Evolutionary conservation across 148 eudicot genomes (phyloP).

Genomic region (Silene latifolia): DNA sequence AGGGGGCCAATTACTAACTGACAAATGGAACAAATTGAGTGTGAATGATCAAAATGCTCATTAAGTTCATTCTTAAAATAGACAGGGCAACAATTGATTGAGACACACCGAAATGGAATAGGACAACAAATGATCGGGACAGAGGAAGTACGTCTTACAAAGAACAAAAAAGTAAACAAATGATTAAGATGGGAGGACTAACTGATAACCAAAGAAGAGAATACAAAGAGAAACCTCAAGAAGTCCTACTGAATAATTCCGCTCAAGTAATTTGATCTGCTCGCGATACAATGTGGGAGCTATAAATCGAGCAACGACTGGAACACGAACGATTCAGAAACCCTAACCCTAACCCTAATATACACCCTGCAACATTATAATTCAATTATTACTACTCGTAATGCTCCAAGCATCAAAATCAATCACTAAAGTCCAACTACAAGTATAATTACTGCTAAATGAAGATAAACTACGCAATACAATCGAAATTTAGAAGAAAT

Average conservation of each 20-base stretch:
- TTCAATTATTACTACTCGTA: neutral
- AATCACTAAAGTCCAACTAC: slow-evolving; percentile 6
- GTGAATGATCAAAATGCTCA: too few species aligned
- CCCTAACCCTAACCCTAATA: slow-evolving; percentile 19
- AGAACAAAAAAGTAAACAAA: too few species aligned
- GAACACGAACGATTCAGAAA: slow-evolving; percentile 1
- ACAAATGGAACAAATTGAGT: too few species aligned
- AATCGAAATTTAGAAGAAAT: neutral
- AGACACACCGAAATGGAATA: too few species aligned
- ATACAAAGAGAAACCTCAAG: slow-evolving; percentile 12
- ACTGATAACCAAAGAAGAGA: neutral
- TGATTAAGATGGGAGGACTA: too few species aligned
- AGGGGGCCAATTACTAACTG: too few species aligned
- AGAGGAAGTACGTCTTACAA: too few species aligned
- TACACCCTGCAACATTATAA: slow-evolving; percentile 9
- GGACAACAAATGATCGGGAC: too few species aligned
- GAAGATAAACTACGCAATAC: neutral
- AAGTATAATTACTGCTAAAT: slow-evolving; percentile 6
- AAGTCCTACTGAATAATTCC: slow-evolving; percentile 4
- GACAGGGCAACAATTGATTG: too few species aligned
- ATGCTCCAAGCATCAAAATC: neutral
- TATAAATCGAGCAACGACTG: neutral
- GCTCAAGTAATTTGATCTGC: neutral
- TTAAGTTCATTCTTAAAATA: too few species aligned
- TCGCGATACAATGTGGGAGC: neutral